Percentiles rank a stretch among this genome's conserved stretches.
Evolutionary conservation across 176 grass and related monocot genomes (phyloP).

Genomic region (Aegilops longissima): DNA sequence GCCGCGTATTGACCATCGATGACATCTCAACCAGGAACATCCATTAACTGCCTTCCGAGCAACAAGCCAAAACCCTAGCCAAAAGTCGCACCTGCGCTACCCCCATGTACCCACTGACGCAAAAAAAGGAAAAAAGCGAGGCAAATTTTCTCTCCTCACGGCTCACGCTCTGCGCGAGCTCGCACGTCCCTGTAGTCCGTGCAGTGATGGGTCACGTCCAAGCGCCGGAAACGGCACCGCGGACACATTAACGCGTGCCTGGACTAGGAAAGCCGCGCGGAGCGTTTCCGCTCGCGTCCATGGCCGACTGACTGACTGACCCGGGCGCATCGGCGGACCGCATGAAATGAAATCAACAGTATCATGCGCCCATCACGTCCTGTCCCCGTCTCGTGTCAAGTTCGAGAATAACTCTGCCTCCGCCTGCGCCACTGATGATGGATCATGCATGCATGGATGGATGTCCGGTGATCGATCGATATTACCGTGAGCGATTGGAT

Average conservation of each 20-base stretch:
- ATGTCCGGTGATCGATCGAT: neutral
- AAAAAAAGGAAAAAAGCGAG: neutral
- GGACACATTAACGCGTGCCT: neutral
- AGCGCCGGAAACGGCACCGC: neutral
- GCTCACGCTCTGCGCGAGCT: neutral
- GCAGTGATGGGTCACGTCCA: neutral
- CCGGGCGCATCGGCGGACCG: neutral
- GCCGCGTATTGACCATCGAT: neutral
- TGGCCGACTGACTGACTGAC: neutral
- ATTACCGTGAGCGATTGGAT: neutral
- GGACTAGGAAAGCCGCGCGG: constrained; percentile 2
- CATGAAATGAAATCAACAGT: neutral
- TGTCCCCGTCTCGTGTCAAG: neutral
- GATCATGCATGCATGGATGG: neutral
- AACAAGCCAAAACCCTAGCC: neutral
- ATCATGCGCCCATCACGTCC: constrained; percentile 23
- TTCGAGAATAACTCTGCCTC: neutral
- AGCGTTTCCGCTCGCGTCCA: constrained; percentile 2
- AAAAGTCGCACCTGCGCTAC: neutral
- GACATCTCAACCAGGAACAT: neutral
- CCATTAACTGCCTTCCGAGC: neutral
- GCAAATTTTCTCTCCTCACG: neutral
- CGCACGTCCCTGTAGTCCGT: neutral
- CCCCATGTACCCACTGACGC: neutral
- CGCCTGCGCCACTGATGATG: neutral